Evolutionary conservation across 345 rosid genomes (phyloP), one percentile per base, ranked within the genome.

Genomic region (Citrus australasica): DNA sequence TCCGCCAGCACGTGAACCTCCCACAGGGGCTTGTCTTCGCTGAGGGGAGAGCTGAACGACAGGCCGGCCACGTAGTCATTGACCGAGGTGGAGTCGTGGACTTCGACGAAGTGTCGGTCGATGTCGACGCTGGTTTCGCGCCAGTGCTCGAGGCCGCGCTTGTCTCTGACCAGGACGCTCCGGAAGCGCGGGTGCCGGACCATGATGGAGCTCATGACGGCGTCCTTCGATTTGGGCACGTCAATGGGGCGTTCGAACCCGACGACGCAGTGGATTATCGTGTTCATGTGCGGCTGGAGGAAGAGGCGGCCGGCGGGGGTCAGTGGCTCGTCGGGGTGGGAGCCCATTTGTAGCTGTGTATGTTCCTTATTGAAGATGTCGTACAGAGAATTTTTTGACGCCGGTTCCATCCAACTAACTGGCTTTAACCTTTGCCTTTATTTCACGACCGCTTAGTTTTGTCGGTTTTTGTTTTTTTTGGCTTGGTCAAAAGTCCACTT

Each of bases 231-330:
- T 66, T 80, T 73, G 58, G 84, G 81, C 2, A 85, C 21, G 68
- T 86, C 84, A 0, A 82, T 14, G 10, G 76, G 82, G 74, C 83
- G 8, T 56, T 78, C 65, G n/a, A 79, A 38, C 7, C 91, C 91
- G 37, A 87, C 14, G 27, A 75, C 82, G 35, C 89, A 82, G 87
- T 89, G 87, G 89, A 89, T 87, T 46, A 91, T 72, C 3, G 86
- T 81, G 85, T 79, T 63, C 80, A 83, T 51, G 11, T 82, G 84
- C 3, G 90, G 87, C 81, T 69, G 88, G 71, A 89, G 82, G 76
- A 91, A 87, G 25, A 89, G 76, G 17, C 95, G 77, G 28, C 93
- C 93, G 4, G 82, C 82, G 3, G 91, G 95, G 9, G 93, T 85
- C 38, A 89, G 46, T 1, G 93, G 92, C 81, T 91, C 89, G 75